Percentiles rank a stretch among this genome's conserved stretches.
Evolutionary conservation across 148 eudicot species (phyloP).

Genomic region (Gaultheria prostrata): DNA sequence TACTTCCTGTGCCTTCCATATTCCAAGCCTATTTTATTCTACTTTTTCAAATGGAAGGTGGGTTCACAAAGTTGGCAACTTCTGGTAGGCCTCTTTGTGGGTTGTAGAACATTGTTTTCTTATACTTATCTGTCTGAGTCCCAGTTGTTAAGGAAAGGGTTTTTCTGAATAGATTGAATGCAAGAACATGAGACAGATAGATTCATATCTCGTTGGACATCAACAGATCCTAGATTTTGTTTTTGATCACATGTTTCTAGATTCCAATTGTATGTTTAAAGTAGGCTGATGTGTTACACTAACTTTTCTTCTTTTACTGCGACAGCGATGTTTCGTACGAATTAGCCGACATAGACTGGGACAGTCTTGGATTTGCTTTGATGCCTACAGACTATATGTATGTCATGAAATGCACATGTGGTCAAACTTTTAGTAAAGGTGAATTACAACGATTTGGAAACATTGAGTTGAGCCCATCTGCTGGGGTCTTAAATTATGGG

Average conservation of each 20-base stretch:
- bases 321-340: slow-evolving; percentile 39
- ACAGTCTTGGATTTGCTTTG: slow-evolving; percentile 82
- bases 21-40: background rate
- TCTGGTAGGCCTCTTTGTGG: background rate
- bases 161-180: background rate
- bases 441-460: slow-evolving; percentile 78
- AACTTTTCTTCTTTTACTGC: slow-evolving; percentile 10
- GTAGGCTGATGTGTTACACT: background rate
- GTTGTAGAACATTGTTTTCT: background rate
- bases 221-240: background rate
- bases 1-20: background rate
- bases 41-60: background rate
- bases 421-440: slow-evolving; percentile 66
- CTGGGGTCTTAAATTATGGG: slow-evolving; percentile 93
- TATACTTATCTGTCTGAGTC: background rate
- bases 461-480: slow-evolving; percentile 92
- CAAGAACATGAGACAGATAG: background rate
- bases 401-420: slow-evolving; percentile 66
- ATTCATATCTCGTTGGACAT: background rate
- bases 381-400: slow-evolving; percentile 89
- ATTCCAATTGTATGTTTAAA: background rate
- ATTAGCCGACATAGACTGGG: slow-evolving; percentile 85
- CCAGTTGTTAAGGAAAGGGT: background rate
- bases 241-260: background rate
- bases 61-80: background rate